Evolutionary conservation across 805 yeast genomes (phyloP), one percentile per base, ranked within the genome.

Genomic region (Saccharomyces kudriavzevii): DNA sequence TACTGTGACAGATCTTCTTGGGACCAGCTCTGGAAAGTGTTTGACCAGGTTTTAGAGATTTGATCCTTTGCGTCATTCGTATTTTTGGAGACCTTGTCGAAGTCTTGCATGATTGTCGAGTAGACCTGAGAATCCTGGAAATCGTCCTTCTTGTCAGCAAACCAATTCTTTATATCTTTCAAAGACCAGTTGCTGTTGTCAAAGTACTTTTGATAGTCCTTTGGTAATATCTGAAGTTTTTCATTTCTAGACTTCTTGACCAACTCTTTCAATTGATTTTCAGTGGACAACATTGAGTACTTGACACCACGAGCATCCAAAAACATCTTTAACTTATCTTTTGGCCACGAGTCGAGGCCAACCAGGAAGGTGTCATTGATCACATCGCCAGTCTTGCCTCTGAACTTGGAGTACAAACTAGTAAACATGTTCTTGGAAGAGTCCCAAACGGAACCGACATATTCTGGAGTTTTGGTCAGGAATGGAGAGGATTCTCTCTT

Each of bases 291-390:
- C 2, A 63, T 49, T 25, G 79, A 73, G 50, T 71, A 64, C 13
- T 70, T 56, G 29, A 78, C 68, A 30, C 70, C 73, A 55, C 82
- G 73, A 2, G 72, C 63, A 28, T 70, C 68, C 45, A 78, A 61
- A 54, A 75, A 78, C 3, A 70, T 64, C 56, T 66, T 74, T 54
- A 78, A 67, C 52, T 75, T 72, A 20, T 71, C 74, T 58, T 74
- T 74, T 22, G 79, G 68, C 83, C 82, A 78, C 10, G 63, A 60
- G 47, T 77, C 77, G 49, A 78, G 65, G 40, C 76, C 79, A 45
- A 74, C 66, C 48, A 76, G 63, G 57, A 78, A 77, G 1, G 79
- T 74, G 56, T 75, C 77, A 61, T 75, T 75, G 61, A 76, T 66
- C 6, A 72, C 56, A 31, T 73, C 67, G 26, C 69, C 73, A 47